Evolutionary conservation across 352 stramenopile species (phyloP).

Genomic region (Phytophthora litchii): DNA sequence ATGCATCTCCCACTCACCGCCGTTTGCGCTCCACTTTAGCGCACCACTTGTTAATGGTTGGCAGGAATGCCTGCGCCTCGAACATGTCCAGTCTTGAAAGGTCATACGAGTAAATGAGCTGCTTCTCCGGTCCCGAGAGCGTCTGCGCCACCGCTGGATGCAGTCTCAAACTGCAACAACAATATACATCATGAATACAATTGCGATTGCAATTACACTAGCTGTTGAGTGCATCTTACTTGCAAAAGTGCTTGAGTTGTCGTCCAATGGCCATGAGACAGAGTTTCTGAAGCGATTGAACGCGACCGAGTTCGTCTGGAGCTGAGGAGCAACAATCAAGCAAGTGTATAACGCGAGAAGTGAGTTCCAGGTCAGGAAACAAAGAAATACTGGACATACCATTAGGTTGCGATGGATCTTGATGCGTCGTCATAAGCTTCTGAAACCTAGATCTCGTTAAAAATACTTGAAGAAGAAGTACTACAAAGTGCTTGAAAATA

Average conservation of each 20-base stretch:
- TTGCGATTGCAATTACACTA: neutral
- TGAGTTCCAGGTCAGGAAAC: no score
- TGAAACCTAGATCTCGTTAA: no score
- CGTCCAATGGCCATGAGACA: constrained; percentile 36
- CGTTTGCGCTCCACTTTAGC: constrained; percentile 9
- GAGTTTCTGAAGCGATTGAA: constrained; percentile 37
- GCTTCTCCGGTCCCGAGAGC: constrained; percentile 25
- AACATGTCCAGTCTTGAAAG: constrained; percentile 39
- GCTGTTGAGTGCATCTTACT: constrained; percentile 11
- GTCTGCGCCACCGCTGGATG: constrained; percentile 10
- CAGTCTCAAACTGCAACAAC: constrained; percentile 3
- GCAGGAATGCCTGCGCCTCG: constrained; percentile 31
- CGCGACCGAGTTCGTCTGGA: neutral
- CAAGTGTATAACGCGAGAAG: neutral
- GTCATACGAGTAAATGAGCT: constrained; percentile 35
- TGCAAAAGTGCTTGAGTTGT: constrained; percentile 40
- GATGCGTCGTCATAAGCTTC: no score
- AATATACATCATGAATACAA: neutral
- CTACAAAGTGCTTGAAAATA: no score
- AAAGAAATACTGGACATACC: no score
- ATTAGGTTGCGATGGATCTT: no score
- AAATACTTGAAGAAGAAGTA: no score
- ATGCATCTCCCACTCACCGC: neutral
- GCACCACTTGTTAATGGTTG: constrained; percentile 23
- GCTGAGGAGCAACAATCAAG: neutral